These are phyloP conservation scores for Vaccinium corymbosum DNA, from an alignment of 148 eudicot genomes.

Conservation along the genomic window DNA sequence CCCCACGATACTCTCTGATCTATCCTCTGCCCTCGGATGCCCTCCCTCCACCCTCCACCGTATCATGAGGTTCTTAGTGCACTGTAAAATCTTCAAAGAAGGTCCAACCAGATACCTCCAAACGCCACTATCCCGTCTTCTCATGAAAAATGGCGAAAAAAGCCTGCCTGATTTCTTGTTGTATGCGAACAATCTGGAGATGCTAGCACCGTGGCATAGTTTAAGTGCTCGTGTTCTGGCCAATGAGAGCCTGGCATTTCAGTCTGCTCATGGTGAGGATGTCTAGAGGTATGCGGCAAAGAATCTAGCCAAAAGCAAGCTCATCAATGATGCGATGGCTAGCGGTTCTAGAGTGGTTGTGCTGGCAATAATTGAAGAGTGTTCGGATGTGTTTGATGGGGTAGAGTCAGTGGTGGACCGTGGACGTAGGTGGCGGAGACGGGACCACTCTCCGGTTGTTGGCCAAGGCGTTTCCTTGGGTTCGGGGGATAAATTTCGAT, in stretches of 20 bases:
- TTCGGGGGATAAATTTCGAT: constrained; percentile 68
- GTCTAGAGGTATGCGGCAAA: constrained; percentile 45
- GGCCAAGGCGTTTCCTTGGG: constrained; percentile 48
- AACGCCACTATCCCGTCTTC: constrained; percentile 53
- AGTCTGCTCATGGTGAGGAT: constrained; percentile 40
- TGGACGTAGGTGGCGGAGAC: constrained; percentile 79
- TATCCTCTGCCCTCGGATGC: constrained; percentile 47
- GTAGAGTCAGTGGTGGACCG: constrained; percentile 54
- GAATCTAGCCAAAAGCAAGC: constrained; percentile 37
- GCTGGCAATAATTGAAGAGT: constrained; percentile 33
- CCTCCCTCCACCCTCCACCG: constrained; percentile 35
- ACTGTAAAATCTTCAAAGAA: constrained; percentile 36
- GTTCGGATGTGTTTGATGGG: constrained; percentile 42
- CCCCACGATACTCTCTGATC: constrained; percentile 41
- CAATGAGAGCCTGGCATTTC: constrained; percentile 29
- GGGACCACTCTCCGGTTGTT: constrained; percentile 42
- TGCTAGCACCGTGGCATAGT: constrained; percentile 55
- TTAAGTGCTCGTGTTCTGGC: constrained; percentile 35
- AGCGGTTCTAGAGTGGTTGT: constrained; percentile 41
- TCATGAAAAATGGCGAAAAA: constrained; percentile 21
- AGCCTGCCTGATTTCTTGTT: constrained; percentile 44
- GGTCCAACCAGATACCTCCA: constrained; percentile 26
- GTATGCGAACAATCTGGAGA: constrained; percentile 39
- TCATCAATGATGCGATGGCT: constrained; percentile 60
- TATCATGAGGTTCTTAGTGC: constrained; percentile 52